These are phyloP conservation scores for Geosmithia putterillii DNA, from an alignment of 2,329 filamentous ascomycete species.

Conservation along the genomic window DNA sequence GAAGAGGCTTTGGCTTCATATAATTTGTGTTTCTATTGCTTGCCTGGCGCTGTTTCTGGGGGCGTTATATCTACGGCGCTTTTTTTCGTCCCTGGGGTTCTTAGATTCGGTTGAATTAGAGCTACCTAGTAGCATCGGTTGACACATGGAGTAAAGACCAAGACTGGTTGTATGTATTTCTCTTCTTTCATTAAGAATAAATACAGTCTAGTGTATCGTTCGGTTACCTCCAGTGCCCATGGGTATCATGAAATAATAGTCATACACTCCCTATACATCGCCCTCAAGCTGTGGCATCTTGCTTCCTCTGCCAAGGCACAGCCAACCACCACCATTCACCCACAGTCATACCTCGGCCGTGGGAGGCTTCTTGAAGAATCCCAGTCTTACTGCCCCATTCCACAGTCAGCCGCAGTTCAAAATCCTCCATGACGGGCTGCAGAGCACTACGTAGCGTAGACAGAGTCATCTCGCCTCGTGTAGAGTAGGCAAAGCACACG, in stretches of 20 bases:
- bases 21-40: neutral
- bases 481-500: constrained; percentile 49
- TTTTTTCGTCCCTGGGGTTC: neutral
- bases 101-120: neutral
- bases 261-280: neutral
- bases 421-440: constrained; percentile 45
- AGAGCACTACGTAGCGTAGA: constrained; percentile 41
- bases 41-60: neutral
- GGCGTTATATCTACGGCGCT: neutral
- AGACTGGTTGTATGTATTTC: neutral
- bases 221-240: neutral
- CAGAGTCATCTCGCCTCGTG: constrained; percentile 44
- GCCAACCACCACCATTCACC: constrained; percentile 59
- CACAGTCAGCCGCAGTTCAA: constrained; percentile 47
- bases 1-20: neutral
- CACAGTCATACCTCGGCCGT: constrained; percentile 29
- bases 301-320: constrained; percentile 16
- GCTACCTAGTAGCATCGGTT: neutral
- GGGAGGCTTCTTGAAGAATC: constrained; percentile 29
- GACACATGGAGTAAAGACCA: neutral
- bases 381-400: constrained; percentile 46
- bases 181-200: neutral
- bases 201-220: neutral
- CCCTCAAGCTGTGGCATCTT: neutral
- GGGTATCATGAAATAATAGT: neutral